Evolutionary conservation across 345 rosid species (phyloP).

Genomic region (Dimocarpus longan): DNA sequence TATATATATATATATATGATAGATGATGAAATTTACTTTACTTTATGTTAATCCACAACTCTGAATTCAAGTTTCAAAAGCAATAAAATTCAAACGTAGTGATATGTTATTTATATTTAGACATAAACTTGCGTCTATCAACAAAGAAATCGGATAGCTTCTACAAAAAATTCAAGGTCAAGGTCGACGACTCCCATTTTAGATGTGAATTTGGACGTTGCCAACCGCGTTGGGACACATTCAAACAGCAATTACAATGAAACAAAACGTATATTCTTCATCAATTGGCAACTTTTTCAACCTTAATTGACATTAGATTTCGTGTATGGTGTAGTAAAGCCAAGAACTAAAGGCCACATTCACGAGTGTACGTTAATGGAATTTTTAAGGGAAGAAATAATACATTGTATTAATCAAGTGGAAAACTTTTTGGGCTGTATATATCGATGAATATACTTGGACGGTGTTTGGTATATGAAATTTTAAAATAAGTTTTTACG

Average conservation of each 20-base stretch:
- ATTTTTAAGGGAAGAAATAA: neutral
- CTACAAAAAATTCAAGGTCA: neutral
- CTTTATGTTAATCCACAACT: too few relatives aligned
- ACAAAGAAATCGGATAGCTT: neutral
- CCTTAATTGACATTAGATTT: neutral
- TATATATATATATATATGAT: too few relatives aligned
- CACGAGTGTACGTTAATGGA: neutral
- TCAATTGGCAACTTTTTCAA: constrained; percentile 12
- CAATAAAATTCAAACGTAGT: too few relatives aligned
- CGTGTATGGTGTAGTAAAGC: neutral
- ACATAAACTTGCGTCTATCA: too few relatives aligned
- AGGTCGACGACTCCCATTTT: constrained; percentile 2
- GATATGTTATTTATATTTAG: too few relatives aligned
- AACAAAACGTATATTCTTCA: neutral
- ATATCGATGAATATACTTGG: too few relatives aligned
- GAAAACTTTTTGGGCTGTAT: too few relatives aligned
- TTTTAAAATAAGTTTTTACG: too few relatives aligned
- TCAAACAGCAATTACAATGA: constrained; percentile 40
- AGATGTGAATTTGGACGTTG: neutral
- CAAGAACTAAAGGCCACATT: constrained; percentile 14
- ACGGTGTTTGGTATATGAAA: too few relatives aligned
- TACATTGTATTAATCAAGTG: too few relatives aligned
- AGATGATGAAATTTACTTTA: too few relatives aligned
- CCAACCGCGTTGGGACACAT: constrained; percentile 16
- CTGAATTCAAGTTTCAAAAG: too few relatives aligned